Conservation (phyloP, 2,329 filamentous ascomycete genomes). For the Verticillium longisporum region DNA sequence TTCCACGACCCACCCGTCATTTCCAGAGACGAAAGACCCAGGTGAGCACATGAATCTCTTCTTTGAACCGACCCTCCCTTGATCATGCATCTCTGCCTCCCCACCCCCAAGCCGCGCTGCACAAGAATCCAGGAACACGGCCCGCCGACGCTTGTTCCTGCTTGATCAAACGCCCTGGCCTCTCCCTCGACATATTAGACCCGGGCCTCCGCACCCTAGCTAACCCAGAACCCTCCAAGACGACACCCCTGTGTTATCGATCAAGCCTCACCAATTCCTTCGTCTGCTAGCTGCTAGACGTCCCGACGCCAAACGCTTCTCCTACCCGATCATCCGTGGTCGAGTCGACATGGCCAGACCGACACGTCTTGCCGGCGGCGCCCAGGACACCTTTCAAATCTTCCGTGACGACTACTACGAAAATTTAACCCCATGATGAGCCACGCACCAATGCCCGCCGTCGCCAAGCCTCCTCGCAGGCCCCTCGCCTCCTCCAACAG, state of each 20-base stretch:
- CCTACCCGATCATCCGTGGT: conserved; percentile 21
- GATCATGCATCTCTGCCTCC: neutral
- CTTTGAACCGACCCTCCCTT: conserved; percentile 10
- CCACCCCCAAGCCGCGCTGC: neutral
- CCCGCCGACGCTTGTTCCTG: neutral
- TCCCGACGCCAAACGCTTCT: neutral
- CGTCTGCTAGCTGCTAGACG: neutral
- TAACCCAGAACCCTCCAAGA: neutral
- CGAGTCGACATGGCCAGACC: conserved; percentile 47
- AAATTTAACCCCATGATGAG: conserved; percentile 41
- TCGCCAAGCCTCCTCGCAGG: conserved; percentile 38
- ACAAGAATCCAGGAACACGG: conserved; percentile 3
- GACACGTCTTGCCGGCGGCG: conserved; percentile 36
- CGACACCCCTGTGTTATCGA: neutral
- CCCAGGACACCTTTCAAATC: conserved; percentile 42
- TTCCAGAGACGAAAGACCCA: conserved; percentile 11
- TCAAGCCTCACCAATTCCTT: neutral
- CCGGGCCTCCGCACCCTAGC: neutral
- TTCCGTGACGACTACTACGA: conserved; percentile 45
- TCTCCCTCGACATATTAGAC: neutral
- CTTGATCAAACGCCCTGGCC: neutral
- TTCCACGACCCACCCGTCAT: conserved; percentile 13
- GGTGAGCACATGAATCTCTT: conserved; percentile 13
- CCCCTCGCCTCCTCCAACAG: conserved; percentile 44
- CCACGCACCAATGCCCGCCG: conserved; percentile 49